Evolutionary conservation across 306 rosid genomes (phyloP).

Genomic region (Benincasa hispida): DNA sequence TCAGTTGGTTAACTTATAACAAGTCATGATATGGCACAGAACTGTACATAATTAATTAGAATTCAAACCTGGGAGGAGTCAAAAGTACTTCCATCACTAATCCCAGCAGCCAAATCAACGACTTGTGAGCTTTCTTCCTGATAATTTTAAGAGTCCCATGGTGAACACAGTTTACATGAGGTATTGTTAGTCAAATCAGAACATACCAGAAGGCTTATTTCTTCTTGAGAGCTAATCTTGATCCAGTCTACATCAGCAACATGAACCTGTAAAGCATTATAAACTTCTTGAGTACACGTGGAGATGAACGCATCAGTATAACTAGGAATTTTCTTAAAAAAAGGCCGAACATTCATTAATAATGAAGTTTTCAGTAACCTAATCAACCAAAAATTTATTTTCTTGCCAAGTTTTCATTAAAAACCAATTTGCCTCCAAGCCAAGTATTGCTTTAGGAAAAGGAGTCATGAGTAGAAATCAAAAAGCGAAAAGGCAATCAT

Average conservation of each 20-base stretch:
- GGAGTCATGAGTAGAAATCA: not conserved
- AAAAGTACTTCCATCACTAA: conserved; percentile 53
- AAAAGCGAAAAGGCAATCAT: not conserved
- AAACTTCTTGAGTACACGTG: conserved; percentile 10
- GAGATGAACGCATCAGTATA: not conserved
- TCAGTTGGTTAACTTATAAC: not conserved
- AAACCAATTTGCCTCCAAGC: not conserved
- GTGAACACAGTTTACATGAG: conserved; percentile 8
- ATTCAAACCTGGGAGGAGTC: conserved; percentile 69
- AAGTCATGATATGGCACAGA: not conserved
- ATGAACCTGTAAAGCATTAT: conserved; percentile 48
- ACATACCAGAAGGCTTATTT: conserved; percentile 67
- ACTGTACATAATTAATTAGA: not conserved
- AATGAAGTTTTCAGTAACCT: not conserved
- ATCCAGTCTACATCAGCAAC: conserved; percentile 93
- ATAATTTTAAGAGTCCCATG: conserved; percentile 16
- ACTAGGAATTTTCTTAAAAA: not conserved
- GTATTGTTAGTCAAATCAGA: conserved; percentile 9
- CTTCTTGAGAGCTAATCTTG: conserved; percentile 52
- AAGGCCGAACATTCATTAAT: not conserved
- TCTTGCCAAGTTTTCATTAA: not conserved
- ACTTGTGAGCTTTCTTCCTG: conserved; percentile 67
- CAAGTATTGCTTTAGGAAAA: not conserved
- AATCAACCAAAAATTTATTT: not conserved
- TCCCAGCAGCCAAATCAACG: conserved; percentile 58